Conservation (phyloP, 495 filamentous ascomycete species). For the Parathielavia appendiculata region DNA sequence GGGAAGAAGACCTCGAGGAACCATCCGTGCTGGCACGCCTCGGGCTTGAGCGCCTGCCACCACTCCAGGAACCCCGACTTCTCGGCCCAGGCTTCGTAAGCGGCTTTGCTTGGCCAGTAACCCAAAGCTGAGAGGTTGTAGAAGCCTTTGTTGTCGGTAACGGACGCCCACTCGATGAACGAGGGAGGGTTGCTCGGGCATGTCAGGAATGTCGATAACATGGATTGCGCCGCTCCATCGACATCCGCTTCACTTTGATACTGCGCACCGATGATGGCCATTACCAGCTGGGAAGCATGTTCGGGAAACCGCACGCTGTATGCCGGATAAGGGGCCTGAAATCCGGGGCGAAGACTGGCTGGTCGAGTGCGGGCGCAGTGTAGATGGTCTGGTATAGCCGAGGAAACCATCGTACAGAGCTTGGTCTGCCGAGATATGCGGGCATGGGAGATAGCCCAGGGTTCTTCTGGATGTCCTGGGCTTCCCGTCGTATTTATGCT, state of each 20-base stretch:
- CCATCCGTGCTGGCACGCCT: background rate
- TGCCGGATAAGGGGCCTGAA: background rate
- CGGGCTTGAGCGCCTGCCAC: background rate
- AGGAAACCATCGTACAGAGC: background rate
- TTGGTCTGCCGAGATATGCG: background rate
- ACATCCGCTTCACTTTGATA: background rate
- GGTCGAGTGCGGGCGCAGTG: background rate
- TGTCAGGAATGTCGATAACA: background rate
- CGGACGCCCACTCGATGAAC: conserved; percentile 1
- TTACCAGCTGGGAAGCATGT: background rate
- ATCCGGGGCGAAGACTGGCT: background rate
- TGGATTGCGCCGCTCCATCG: background rate
- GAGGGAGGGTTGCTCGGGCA: background rate
- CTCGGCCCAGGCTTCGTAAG: background rate
- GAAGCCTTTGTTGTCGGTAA: conserved; percentile 1
- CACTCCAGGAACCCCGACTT: background rate
- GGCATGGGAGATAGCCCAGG: background rate
- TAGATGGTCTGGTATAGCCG: background rate
- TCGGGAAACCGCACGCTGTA: background rate
- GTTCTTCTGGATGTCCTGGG: background rate
- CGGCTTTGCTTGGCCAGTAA: background rate
- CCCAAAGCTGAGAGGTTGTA: background rate
- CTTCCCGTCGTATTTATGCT: background rate
- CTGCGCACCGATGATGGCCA: background rate
- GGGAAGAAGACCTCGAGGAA: conserved; percentile 2